Base-by-base conservation (phyloP, 805 yeast genomes). In the Yarrowia sp. region DNA sequence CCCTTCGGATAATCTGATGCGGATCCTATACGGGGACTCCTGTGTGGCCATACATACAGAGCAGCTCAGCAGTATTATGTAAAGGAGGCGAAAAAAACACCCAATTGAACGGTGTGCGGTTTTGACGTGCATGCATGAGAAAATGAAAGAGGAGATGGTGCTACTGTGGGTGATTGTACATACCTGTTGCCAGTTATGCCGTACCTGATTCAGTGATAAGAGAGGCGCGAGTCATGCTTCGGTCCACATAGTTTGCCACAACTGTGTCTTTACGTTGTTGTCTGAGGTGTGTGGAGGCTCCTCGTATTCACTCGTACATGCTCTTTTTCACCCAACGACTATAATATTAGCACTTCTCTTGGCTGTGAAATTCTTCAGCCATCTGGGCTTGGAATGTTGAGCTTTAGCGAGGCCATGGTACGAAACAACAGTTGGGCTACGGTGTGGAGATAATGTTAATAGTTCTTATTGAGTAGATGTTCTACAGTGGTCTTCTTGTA, bases 91-190 rank as follows among this genome's bases (percentile, higher is more conserved):
- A 12, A 14, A 49, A 5, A 11, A 19, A 48, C 11, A 48, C 22
- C 56, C 22, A 52, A 52, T 35, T 16, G 56, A 52, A 35, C 26
- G 11, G 56, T n/a, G 56, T 50, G 42, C 56, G 32, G 42, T n/a
- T n/a, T 52, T 52, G 56, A 52, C 41, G 56, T 36, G 56, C 56
- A 52, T 52, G 42, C 42, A 16, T 52, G 32, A 5, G 32, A 26
- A 5, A 26, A 26, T 26, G 32, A 26, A 26, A 26, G 32, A 26
- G 32, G 32, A 26, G 32, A 26, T 26, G 32, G 32, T 26, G 32
- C 32, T 26, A 26, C 4, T 26, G 32, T 26, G 32, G 7, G 32
- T 26, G 32, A 5, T 26, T 26, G 32, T 26, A 26, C 32, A 26
- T 26, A 26, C 32, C 7, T 26, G 32, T 26, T 26, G 7, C 32